Percentiles rank a stretch among this genome's conserved stretches.
These are phyloP conservation scores for Fagus crenata DNA, from an alignment of 306 rosid species.

Conservation along the genomic window DNA sequence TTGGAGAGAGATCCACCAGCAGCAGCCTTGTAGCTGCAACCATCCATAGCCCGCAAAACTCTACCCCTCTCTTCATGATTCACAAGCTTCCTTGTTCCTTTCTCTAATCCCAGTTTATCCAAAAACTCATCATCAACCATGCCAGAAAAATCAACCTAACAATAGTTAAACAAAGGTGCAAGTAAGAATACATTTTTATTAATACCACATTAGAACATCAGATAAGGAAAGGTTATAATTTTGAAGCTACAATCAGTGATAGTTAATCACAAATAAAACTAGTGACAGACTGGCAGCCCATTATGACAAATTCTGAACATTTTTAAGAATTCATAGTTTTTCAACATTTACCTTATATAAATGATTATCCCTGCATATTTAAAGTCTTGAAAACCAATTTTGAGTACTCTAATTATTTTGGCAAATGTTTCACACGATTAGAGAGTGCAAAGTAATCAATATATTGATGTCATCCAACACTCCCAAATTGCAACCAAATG, in stretches of 20 bases:
- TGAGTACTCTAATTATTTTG: not conserved
- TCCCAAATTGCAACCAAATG: not conserved
- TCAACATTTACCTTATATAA: not conserved
- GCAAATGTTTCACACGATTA: not conserved
- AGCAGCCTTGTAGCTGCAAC: conserved; percentile 93
- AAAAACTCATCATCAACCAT: conserved; percentile 73
- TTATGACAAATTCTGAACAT: not conserved
- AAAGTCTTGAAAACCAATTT: not conserved
- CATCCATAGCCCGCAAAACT: conserved; percentile 95
- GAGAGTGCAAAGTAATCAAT: not conserved
- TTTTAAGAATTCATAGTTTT: not conserved
- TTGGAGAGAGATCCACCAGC: conserved; percentile 98
- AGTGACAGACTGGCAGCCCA: not conserved
- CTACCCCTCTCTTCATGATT: conserved; percentile 95
- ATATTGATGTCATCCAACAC: not conserved
- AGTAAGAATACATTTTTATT: not conserved
- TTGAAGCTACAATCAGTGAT: not conserved
- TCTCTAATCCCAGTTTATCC: conserved; percentile 73
- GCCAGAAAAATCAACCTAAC: conserved; percentile 93
- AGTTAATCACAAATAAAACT: not conserved
- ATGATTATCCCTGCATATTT: not conserved
- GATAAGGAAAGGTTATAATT: not conserved
- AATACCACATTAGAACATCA: not conserved
- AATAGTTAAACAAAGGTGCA: conserved; percentile 5
- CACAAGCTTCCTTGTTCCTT: conserved; percentile 81